Base-by-base conservation (phyloP, 305 asterid species). In the Lippia alba region DNA sequence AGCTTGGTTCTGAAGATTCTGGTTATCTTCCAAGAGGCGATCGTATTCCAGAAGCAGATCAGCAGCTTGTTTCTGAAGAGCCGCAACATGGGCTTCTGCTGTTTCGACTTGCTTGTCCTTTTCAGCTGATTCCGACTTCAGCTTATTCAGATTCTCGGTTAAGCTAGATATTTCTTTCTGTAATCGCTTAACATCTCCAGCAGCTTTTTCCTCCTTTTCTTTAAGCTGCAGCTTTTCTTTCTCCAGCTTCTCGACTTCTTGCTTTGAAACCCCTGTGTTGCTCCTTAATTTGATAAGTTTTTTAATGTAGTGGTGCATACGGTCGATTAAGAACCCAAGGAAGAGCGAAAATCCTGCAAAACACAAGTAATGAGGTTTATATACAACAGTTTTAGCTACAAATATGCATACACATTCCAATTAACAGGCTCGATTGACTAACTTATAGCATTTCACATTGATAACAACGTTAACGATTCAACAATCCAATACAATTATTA, bases 41-140 rank as follows among this genome's bases (percentile, higher is more conserved):
- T 91, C 97, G 7, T 94, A 94, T 76, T 94, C 99, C 2, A 91
- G 86, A 64, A 94, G 96, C 56, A 91, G 78, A 80, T 87, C 97
- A 0, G 96, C 96, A 57, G 95, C 85, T 80, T 91, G 97, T 79
- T 87, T 94, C 76, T 88, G 97, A 24, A 94, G 97, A 40, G 99
- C 79, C 62, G 83, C 64, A 34, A 90, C 96, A 40, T 91, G 90
- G 59, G 82, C 76, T 86, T 94, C 97, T 3, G 97, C 97, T 24
- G 95, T 89, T 77, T 94, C 93, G 41, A 91, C 73, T 72, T 79
- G 73, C 88, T 86, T 87, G 76, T 83, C 92, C 71, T 86, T 94
- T 65, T 85, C 90, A 4, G 73, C 66, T 1, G 81, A 78, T 67
- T 86, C 96, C 63, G 48, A 24, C 87, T 91, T 89, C 15, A 86